phyloP scores from a whole-genome alignment of 2,329 filamentous ascomycete genomes.

The Fusarium temperatum region DNA sequence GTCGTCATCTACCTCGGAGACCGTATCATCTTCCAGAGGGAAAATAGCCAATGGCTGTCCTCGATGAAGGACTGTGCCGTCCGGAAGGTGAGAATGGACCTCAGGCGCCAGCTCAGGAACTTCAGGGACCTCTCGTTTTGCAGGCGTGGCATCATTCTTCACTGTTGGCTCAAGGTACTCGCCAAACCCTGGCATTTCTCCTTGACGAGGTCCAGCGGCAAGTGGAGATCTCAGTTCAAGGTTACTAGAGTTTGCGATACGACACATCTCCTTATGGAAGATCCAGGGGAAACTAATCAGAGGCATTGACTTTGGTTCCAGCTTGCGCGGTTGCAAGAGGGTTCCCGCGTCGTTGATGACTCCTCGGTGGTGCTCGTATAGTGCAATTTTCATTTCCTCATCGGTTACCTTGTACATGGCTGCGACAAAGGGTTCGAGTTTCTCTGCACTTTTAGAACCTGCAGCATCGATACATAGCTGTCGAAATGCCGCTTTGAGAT shows the following conservation, averaged over 20 bases:
- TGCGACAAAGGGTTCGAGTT: conserved; percentile 76
- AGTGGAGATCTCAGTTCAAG: conserved; percentile 30
- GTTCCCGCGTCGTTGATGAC: conserved; percentile 48
- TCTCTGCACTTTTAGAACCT: conserved; percentile 64
- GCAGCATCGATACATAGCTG: conserved; percentile 70
- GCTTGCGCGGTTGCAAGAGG: conserved; percentile 28
- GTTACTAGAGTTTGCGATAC: conserved; percentile 40
- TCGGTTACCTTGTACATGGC: conserved; percentile 90
- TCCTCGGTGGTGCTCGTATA: conserved; percentile 53
- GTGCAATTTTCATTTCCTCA: conserved; percentile 70
- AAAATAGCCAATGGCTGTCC: conserved; percentile 34
- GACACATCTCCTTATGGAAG: conserved; percentile 69
- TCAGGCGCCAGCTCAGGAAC: conserved; percentile 6
- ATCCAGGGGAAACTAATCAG: conserved; percentile 96
- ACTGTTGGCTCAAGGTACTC: not conserved
- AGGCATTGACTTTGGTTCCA: conserved; percentile 67
- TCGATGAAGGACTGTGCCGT: conserved; percentile 31
- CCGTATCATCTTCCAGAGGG: not conserved
- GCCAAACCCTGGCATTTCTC: not conserved
- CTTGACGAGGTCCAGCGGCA: conserved; percentile 19
- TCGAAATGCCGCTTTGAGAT: conserved; percentile 75
- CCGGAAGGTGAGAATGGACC: conserved; percentile 21
- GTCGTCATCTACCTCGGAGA: not conserved
- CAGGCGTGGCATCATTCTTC: not conserved
- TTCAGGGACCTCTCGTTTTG: not conserved